Evolutionary conservation across 768 basidiomycete species (phyloP).

Genomic region (Ramaria rubella): DNA sequence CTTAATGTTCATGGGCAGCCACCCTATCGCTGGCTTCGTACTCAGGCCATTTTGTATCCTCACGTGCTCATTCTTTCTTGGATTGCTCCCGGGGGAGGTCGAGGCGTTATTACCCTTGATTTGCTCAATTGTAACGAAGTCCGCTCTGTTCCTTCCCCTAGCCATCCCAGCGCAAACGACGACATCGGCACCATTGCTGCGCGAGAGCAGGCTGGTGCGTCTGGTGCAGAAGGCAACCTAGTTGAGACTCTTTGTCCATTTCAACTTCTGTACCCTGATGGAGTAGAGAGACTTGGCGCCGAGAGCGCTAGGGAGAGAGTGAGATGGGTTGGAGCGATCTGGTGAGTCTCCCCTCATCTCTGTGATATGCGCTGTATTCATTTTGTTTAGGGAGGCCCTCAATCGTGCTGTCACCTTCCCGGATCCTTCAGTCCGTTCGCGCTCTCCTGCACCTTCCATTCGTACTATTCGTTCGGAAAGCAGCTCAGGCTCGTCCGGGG

Average conservation of each 20-base stretch:
- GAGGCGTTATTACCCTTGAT: slow-evolving; percentile 82
- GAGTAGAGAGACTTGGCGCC: slow-evolving; percentile 82
- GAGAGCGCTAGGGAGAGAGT: slow-evolving; percentile 82
- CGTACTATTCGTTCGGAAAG: slow-evolving; percentile 57
- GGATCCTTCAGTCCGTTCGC: slow-evolving; percentile 41
- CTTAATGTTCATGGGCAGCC: slow-evolving; percentile 83
- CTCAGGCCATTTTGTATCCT: slow-evolving; percentile 76
- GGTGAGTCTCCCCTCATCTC: slow-evolving; percentile 41
- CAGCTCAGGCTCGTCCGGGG: slow-evolving; percentile 32
- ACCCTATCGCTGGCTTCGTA: slow-evolving; percentile 76
- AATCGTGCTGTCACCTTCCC: slow-evolving; percentile 54
- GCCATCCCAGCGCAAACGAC: slow-evolving; percentile 71
- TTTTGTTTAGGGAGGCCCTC: slow-evolving; percentile 60
- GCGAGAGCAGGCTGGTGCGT: slow-evolving; percentile 39
- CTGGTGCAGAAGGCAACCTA: slow-evolving; percentile 33
- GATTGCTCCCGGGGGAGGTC: slow-evolving; percentile 75
- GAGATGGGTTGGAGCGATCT: slow-evolving; percentile 87
- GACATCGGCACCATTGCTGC: slow-evolving; percentile 88
- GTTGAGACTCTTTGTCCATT: slow-evolving; percentile 82
- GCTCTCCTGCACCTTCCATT: slow-evolving; percentile 54
- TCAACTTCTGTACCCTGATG: slow-evolving; percentile 85
- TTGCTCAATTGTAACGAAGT: slow-evolving; percentile 82
- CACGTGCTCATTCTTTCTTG: slow-evolving; percentile 81
- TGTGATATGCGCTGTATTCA: not conserved
- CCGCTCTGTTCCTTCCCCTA: slow-evolving; percentile 73